Evolutionary conservation across 257 asterid species (phyloP).

Genomic region (Linaria vulgaris): DNA sequence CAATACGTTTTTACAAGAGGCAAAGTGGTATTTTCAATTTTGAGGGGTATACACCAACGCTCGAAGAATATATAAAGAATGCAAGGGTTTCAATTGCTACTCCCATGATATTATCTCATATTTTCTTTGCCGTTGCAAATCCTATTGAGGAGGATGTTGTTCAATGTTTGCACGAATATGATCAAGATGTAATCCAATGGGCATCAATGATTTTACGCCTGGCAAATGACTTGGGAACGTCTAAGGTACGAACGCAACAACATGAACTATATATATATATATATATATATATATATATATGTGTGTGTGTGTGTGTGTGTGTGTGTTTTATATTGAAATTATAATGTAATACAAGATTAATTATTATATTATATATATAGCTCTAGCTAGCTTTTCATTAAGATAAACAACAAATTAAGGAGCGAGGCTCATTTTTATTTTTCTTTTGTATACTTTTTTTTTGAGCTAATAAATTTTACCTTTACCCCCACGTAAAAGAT

Average conservation of each 20-base stretch:
- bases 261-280: no score
- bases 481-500: no score
- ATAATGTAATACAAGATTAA: no score
- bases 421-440: no score
- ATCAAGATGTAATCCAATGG: slow-evolving; percentile 32
- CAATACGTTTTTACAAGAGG: slow-evolving; percentile 32
- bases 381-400: no score
- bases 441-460: no score
- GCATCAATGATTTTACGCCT: slow-evolving; percentile 37
- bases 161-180: slow-evolving; percentile 21
- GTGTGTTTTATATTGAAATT: no score
- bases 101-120: slow-evolving; percentile 35
- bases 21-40: slow-evolving; percentile 36
- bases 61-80: slow-evolving; percentile 41
- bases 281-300: no score
- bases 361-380: no score
- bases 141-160: slow-evolving; percentile 35
- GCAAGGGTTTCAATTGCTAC: slow-evolving; percentile 45
- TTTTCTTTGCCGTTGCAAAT: slow-evolving; percentile 33
- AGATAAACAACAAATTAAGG: no score
- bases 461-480: no score
- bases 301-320: no score
- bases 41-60: slow-evolving; percentile 29
- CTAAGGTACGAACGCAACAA: slow-evolving; percentile 23
- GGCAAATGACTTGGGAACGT: slow-evolving; percentile 50